A percentile compares a stretch with the other conserved stretches of the same genome.
Conservation (phyloP, 768 basidiomycete species). For the Crassisporium funariophilum region DNA sequence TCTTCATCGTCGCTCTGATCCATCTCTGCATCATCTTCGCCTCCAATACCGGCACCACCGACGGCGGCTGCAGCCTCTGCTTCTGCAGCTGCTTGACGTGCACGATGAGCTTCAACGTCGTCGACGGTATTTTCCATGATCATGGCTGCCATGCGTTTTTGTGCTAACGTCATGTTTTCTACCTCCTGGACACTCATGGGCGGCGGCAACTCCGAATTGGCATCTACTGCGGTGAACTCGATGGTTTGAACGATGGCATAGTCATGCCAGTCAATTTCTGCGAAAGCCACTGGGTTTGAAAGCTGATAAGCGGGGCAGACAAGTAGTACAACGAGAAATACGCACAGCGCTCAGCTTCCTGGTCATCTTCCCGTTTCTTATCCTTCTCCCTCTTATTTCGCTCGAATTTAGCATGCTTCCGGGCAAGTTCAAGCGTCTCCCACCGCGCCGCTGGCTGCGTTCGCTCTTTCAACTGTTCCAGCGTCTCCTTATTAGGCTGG, state of each 20-base stretch:
- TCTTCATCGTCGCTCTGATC: slow-evolving; percentile 86
- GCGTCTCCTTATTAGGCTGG: slow-evolving; percentile 73
- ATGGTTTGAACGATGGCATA: slow-evolving; percentile 98
- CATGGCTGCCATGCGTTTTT: slow-evolving; percentile 98
- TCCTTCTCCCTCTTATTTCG: slow-evolving; percentile 80
- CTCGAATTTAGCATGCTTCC: slow-evolving; percentile 88
- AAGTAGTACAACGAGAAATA: slow-evolving; percentile 19
- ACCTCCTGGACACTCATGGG: slow-evolving; percentile 96
- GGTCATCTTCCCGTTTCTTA: slow-evolving; percentile 85
- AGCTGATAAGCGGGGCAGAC: too few species aligned
- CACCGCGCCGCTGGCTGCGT: slow-evolving; percentile 69
- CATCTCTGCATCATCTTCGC: slow-evolving; percentile 71
- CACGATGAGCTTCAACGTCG: slow-evolving; percentile 81
- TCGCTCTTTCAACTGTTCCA: slow-evolving; percentile 70
- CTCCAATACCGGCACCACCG: slow-evolving; percentile 55
- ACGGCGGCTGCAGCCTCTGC: slow-evolving; percentile 84
- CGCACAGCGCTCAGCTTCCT: slow-evolving; percentile 87
- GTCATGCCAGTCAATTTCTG: slow-evolving; percentile 99
- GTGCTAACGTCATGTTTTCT: slow-evolving; percentile 93
- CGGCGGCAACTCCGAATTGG: slow-evolving; percentile 88
- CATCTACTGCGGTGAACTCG: slow-evolving; percentile 94
- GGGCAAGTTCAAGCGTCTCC: slow-evolving; percentile 75
- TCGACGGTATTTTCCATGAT: slow-evolving; percentile 94
- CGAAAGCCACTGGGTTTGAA: slow-evolving; percentile 71
- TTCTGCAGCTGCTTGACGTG: slow-evolving; percentile 81